Base-by-base conservation (phyloP, 495 filamentous ascomycete species). In the Penicillium silybi region DNA sequence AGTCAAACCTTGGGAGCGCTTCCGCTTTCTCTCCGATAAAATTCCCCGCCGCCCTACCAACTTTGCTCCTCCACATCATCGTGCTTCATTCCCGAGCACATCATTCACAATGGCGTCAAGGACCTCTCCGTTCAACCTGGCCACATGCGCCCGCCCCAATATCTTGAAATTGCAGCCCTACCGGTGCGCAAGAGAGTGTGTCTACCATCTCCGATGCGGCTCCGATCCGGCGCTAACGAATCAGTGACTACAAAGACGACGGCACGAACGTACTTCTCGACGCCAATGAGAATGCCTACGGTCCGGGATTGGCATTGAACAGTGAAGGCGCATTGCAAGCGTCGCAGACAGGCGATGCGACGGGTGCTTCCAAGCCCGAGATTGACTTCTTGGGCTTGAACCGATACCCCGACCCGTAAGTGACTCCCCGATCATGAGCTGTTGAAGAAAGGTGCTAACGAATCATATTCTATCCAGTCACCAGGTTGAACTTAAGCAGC, bases 181-280 rank as follows among this genome's bases (percentile, higher is more conserved):
- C 62, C 83, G 90, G 43, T 91, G 88, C 62, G 88, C 88, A 23
- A 74, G 88, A 82, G 88, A 91, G 87, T 90, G 72, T 66, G 85
- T 72, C 35, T 22, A n/a, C 39, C 55, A 41, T 41, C 41, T 35
- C 48, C 54, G 29, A 25, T 39, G 18, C 37, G 22, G 43, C 29
- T 54, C 57, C 49, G 52, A 47, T 52, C 52, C 41, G 48, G 41
- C 52, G 57, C 73, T 75, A 68, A 75, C 58, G 52, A 65, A 51
- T 52, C 69, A 95, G 90, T 79, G 92, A 98, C 81, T 97, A 97
- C 79, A 96, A 97, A 79, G 93, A 98, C 65, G 88, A 98, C 63
- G 95, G 93, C 57, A 95, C 86, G 41, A 97, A 97, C 66, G 85
- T 97, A 50, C 84, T 98, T 25, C 87, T 98, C 51, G 93, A 98